Conservation (phyloP, 805 yeast genomes). For the Cyberlindnera subsufficiens region DNA sequence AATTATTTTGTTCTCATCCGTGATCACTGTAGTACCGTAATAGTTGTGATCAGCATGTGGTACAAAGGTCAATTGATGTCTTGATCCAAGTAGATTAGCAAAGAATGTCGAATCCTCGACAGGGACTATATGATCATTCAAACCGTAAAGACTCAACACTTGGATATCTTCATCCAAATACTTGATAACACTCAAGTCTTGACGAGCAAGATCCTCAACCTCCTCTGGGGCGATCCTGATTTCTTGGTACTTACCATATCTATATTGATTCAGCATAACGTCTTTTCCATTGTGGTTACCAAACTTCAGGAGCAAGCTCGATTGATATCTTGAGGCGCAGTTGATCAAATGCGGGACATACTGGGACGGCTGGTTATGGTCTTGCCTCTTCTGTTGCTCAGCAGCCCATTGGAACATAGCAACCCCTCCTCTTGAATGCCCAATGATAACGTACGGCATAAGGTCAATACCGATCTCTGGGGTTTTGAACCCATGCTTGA, state of each 20-base stretch:
- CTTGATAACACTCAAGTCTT: constrained; percentile 38
- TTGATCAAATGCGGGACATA: constrained; percentile 65
- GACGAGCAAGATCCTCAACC: constrained; percentile 40
- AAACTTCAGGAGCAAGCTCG: constrained; percentile 13
- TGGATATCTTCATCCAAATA: constrained; percentile 40
- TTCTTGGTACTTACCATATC: constrained; percentile 43
- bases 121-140: constrained; percentile 62
- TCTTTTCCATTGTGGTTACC: constrained; percentile 7
- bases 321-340: constrained; percentile 62
- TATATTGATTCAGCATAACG: constrained; percentile 39
- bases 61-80: constrained; percentile 54
- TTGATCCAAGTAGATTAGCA: constrained; percentile 48
- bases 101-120: constrained; percentile 52
- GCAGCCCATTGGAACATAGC: constrained; percentile 72
- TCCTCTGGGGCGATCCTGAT: constrained; percentile 45
- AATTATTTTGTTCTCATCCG: constrained; percentile 25
- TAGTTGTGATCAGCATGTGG: constrained; percentile 79
- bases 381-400: constrained; percentile 32
- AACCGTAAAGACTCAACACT: constrained; percentile 67
- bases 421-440: constrained; percentile 77
- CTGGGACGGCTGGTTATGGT: constrained; percentile 28
- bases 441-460: constrained; percentile 52
- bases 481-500: constrained; percentile 21
- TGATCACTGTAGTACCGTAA: constrained; percentile 43
- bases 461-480: constrained; percentile 33